These are phyloP conservation scores for Salvia rosmarinus DNA, from an alignment of 257 asterid species.

Conservation along the genomic window DNA sequence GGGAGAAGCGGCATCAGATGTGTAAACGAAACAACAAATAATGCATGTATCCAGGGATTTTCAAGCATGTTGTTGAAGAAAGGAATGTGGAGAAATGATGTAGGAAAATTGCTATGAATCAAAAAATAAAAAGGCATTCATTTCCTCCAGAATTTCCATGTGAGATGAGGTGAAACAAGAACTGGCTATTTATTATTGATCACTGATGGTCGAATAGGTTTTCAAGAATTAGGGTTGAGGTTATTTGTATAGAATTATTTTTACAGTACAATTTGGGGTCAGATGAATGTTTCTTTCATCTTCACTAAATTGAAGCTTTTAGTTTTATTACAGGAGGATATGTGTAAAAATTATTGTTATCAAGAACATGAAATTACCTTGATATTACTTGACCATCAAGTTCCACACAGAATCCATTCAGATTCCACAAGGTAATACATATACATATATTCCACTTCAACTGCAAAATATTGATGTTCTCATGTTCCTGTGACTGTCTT, in stretches of 20 bases:
- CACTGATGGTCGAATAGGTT: not conserved
- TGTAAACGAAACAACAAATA: not conserved
- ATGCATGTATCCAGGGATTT: conserved; percentile 6
- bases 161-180: conserved; percentile 23
- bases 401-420: no score
- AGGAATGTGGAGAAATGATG: conserved; percentile 13
- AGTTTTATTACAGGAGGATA: not conserved
- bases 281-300: not conserved
- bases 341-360: not conserved
- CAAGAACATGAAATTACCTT: not conserved
- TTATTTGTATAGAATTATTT: not conserved
- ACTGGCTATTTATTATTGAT: not conserved
- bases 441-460: conserved; percentile 33
- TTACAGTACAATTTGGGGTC: not conserved
- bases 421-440: not conserved
- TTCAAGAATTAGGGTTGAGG: not conserved
- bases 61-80: conserved; percentile 24
- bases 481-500: conserved; percentile 18
- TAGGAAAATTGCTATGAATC: conserved; percentile 13
- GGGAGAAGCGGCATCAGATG: not conserved
- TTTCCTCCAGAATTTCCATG: conserved; percentile 8
- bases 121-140: not conserved
- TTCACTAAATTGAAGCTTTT: not conserved
- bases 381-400: not conserved
- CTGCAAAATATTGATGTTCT: conserved; percentile 31